A percentile compares a stretch with the other conserved stretches of the same genome.
These are phyloP conservation scores for Syncephalastrum sp. DNA, from an alignment of 371 early-diverging fungal species.

Conservation along the genomic window DNA sequence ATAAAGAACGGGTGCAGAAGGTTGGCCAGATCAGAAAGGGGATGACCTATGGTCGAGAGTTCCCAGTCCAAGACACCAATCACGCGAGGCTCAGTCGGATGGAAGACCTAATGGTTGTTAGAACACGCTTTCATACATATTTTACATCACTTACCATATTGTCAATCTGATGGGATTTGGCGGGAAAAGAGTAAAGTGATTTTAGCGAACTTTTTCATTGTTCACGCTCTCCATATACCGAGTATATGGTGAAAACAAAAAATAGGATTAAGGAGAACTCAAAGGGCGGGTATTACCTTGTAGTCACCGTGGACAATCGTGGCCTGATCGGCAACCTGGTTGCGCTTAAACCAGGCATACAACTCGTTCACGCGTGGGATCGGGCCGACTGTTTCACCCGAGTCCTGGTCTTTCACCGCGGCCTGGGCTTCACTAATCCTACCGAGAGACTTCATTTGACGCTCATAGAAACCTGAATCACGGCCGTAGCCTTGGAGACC, in stretches of 20 bases:
- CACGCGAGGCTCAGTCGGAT: slow-evolving; percentile 74
- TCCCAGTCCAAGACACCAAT: slow-evolving; percentile 97
- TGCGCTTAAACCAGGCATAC: slow-evolving; percentile 69
- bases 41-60: slow-evolving; percentile 92
- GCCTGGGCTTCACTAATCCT: slow-evolving; percentile 73
- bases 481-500: slow-evolving; percentile 77
- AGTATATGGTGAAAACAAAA: not conserved
- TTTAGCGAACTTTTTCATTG: too few relatives aligned
- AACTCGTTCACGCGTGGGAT: slow-evolving; percentile 71
- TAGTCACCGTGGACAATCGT: slow-evolving; percentile 91
- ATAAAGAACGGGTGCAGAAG: slow-evolving; percentile 76
- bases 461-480: slow-evolving; percentile 71
- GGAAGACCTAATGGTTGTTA: slow-evolving; percentile 57
- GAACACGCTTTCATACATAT: not conserved
- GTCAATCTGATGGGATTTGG: slow-evolving; percentile 8
- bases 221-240: too few relatives aligned
- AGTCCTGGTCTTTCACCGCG: slow-evolving; percentile 52
- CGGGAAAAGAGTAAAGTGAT: too few relatives aligned
- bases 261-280: not conserved
- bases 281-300: slow-evolving; percentile 46
- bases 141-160: slow-evolving; percentile 16
- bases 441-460: slow-evolving; percentile 76
- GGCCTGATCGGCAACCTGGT: slow-evolving; percentile 69
- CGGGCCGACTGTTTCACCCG: slow-evolving; percentile 58
- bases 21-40: slow-evolving; percentile 88